A percentile compares a stretch with the other conserved stretches of the same genome.
These are phyloP conservation scores for Physcia stellaris DNA, from an alignment of 495 filamentous ascomycete genomes.

Conservation along the genomic window DNA sequence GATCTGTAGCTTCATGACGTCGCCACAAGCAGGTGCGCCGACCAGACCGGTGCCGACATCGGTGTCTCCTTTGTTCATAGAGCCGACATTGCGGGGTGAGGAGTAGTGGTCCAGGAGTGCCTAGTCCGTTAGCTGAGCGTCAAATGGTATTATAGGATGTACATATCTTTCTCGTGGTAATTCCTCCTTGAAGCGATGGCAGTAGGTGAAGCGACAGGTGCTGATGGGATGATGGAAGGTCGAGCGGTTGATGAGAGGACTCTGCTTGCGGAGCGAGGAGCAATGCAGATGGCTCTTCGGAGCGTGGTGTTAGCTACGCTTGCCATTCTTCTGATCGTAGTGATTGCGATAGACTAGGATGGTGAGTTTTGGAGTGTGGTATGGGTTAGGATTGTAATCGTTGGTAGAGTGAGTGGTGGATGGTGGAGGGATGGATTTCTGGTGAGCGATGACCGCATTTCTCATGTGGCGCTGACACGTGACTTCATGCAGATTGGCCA, in stretches of 20 bases:
- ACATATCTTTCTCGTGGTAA: slow-evolving; percentile 54
- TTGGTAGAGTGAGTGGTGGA: too few species aligned
- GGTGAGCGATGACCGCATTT: too few species aligned
- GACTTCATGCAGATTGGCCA: too few species aligned
- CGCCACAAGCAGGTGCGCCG: slow-evolving; percentile 84
- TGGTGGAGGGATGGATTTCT: too few species aligned
- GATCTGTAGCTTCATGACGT: slow-evolving; percentile 99
- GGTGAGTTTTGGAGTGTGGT: too few species aligned
- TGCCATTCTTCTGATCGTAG: too few species aligned
- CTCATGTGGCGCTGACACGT: too few species aligned
- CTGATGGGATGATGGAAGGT: slow-evolving; percentile 28
- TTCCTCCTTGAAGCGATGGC: slow-evolving; percentile 27
- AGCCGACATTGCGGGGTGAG: slow-evolving; percentile 86
- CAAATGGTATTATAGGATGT: slow-evolving; percentile 8
- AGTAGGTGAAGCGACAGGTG: slow-evolving; percentile 20
- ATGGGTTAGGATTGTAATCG: too few species aligned
- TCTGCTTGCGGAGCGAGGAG: slow-evolving; percentile 32
- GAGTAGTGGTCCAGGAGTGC: slow-evolving; percentile 85
- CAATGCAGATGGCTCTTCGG: slow-evolving; percentile 34
- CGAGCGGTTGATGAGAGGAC: slow-evolving; percentile 30
- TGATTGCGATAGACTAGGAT: background rate
- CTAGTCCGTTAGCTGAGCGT: slow-evolving; percentile 21
- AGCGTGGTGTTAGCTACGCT: slow-evolving; percentile 29
- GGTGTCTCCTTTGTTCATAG: slow-evolving; percentile 68
- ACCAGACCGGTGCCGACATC: slow-evolving; percentile 97